A percentile compares a stretch with the other conserved stretches of the same genome.
Conservation (phyloP, 2,329 filamentous ascomycete genomes). For the Aspergillus quadrilineatus region DNA sequence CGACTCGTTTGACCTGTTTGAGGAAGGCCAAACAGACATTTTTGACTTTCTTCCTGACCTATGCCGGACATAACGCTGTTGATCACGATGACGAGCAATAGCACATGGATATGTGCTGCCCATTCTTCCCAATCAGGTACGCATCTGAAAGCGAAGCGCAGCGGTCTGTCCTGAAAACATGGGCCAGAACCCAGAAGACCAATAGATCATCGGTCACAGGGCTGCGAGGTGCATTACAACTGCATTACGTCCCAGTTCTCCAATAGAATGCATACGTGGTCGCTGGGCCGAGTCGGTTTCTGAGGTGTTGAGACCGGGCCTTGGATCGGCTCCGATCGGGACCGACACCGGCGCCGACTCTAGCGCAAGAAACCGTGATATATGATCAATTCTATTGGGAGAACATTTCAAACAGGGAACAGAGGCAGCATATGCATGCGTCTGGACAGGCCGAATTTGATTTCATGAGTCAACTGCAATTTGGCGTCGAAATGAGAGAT, state of each 20-base stretch:
- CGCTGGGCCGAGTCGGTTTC: background rate
- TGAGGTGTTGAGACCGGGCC: constrained; percentile 1
- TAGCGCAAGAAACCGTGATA: constrained; percentile 3
- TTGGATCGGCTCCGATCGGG: constrained; percentile 18
- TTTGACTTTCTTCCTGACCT: constrained; percentile 38
- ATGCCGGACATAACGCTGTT: constrained; percentile 19
- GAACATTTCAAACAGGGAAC: background rate
- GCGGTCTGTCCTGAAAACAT: background rate
- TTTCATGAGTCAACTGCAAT: constrained; percentile 22
- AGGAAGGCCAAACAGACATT: constrained; percentile 38
- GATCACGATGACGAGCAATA: background rate
- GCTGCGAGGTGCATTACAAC: background rate
- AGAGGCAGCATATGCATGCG: constrained; percentile 1
- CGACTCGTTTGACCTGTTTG: constrained; percentile 38
- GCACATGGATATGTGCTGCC: background rate
- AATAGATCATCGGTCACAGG: background rate
- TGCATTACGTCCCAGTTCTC: constrained; percentile 2
- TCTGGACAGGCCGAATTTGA: constrained; percentile 16
- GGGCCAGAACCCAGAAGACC: background rate
- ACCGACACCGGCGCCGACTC: constrained; percentile 17
- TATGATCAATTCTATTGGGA: constrained; percentile 5
- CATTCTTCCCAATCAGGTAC: background rate
- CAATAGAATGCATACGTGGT: background rate
- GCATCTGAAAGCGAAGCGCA: background rate
- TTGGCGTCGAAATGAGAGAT: background rate